A percentile compares a stretch with the other conserved stretches of the same genome.
These are phyloP conservation scores for Smallanthus sonchifolius DNA, from an alignment of 129 eudicot genomes.

Conservation along the genomic window DNA sequence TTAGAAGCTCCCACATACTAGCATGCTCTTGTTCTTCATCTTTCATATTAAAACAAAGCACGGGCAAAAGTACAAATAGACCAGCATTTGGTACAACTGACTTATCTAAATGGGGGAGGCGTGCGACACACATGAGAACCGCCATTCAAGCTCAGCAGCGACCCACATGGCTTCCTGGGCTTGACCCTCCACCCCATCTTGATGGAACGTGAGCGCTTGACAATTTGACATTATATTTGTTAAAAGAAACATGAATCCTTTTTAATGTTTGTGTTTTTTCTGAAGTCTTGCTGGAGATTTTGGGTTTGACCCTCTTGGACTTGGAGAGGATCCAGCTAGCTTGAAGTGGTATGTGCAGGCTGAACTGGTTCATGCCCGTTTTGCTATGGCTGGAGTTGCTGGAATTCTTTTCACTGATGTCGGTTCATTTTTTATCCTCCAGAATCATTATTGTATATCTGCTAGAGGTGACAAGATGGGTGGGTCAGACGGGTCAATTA, in stretches of 20 bases:
- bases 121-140: constrained; percentile 18
- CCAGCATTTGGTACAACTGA: constrained; percentile 30
- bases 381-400: constrained; percentile 99
- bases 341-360: constrained; percentile 98
- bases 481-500: background rate
- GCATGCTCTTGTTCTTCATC: constrained; percentile 44
- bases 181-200: constrained; percentile 88
- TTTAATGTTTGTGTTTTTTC: background rate
- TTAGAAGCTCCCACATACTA: constrained; percentile 48
- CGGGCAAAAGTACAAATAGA: constrained; percentile 9
- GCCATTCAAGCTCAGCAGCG: constrained; percentile 63
- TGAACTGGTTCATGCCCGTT: constrained; percentile 85
- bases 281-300: constrained; percentile 83
- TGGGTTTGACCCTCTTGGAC: constrained; percentile 96
- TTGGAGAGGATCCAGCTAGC: constrained; percentile 90
- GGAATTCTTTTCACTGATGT: constrained; percentile 95
- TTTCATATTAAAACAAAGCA: constrained; percentile 28
- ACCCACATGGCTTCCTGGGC: constrained; percentile 97
- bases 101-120: constrained; percentile 18
- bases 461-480: background rate
- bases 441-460: background rate
- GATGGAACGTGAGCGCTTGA: constrained; percentile 77
- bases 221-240: background rate
- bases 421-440: constrained; percentile 20
- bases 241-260: background rate